These are phyloP conservation scores for Aspergillus candidus DNA, from an alignment of 2,329 filamentous ascomycete species.

Conservation along the genomic window DNA sequence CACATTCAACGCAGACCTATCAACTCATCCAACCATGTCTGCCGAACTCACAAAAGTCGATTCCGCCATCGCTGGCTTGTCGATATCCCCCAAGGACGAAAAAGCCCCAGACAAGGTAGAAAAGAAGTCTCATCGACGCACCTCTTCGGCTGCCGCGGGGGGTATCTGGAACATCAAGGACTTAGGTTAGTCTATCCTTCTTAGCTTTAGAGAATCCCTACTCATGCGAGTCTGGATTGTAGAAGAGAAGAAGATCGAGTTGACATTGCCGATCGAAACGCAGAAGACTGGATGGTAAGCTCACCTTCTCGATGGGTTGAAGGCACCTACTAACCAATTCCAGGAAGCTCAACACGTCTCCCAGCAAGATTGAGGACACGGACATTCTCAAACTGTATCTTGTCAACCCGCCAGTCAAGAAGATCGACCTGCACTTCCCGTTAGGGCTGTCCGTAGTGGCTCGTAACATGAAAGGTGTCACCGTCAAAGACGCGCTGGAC, in stretches of 20 bases:
- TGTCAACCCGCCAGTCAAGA: slow-evolving; percentile 78
- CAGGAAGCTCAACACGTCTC: slow-evolving; percentile 92
- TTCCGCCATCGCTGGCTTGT: slow-evolving; percentile 77
- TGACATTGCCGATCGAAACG: slow-evolving; percentile 31
- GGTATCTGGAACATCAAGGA: slow-evolving; percentile 80
- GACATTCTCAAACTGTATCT: slow-evolving; percentile 76
- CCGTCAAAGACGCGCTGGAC: slow-evolving; percentile 93
- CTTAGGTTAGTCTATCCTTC: slow-evolving; percentile 57
- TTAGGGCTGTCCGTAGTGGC: slow-evolving; percentile 81
- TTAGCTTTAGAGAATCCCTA: not conserved
- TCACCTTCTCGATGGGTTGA: not conserved
- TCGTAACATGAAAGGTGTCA: slow-evolving; percentile 88
- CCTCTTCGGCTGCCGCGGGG: slow-evolving; percentile 61
- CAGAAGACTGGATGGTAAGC: slow-evolving; percentile 32
- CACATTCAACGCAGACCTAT: not conserved
- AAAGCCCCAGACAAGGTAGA: slow-evolving; percentile 35
- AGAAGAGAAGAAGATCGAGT: slow-evolving; percentile 29
- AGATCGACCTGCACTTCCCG: slow-evolving; percentile 88
- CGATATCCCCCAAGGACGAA: slow-evolving; percentile 61
- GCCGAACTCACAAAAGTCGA: slow-evolving; percentile 78
- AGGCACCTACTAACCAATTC: not conserved
- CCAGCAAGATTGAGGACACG: slow-evolving; percentile 71
- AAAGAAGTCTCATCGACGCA: slow-evolving; percentile 60
- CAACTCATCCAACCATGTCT: slow-evolving; percentile 43
- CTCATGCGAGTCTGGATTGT: not conserved